phyloP scores from a whole-genome alignment of 2,329 filamentous ascomycete species.

The Alternaria tenuissima region DNA sequence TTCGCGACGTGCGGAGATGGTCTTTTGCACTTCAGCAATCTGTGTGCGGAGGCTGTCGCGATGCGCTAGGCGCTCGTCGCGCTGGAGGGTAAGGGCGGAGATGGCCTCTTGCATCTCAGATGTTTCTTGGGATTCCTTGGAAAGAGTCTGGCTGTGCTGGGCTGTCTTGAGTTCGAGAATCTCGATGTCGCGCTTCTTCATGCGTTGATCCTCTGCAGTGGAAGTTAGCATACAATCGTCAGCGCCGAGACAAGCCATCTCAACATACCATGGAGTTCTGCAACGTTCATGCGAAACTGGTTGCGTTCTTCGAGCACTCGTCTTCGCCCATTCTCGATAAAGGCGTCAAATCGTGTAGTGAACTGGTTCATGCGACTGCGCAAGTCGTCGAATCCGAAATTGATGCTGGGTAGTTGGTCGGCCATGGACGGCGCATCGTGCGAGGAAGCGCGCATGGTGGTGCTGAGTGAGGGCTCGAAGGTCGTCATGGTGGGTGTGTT shows the following conservation, averaged over 20 bases:
- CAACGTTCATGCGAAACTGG: conserved; percentile 87
- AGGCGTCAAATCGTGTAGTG: conserved; percentile 87
- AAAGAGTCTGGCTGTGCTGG: conserved; percentile 75
- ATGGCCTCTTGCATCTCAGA: conserved; percentile 69
- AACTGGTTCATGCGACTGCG: conserved; percentile 96
- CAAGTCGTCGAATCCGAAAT: conserved; percentile 95
- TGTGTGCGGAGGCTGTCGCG: conserved; percentile 65
- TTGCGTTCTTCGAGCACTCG: conserved; percentile 92
- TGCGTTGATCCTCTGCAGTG: conserved; percentile 81
- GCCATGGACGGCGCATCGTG: conserved; percentile 72
- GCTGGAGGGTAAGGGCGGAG: conserved; percentile 63
- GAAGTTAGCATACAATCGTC: conserved; percentile 11
- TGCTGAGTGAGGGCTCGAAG: conserved; percentile 75
- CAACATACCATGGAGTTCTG: conserved; percentile 82
- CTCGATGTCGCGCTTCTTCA: conserved; percentile 87
- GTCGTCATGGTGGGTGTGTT: conserved; percentile 60
- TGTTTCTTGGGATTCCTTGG: conserved; percentile 78
- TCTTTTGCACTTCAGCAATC: conserved; percentile 71
- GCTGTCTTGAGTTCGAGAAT: conserved; percentile 76
- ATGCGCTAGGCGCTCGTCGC: conserved; percentile 62
- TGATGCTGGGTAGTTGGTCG: conserved; percentile 83
- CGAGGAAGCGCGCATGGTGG: conserved; percentile 67
- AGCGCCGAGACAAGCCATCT: neutral
- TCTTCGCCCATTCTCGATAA: conserved; percentile 91
- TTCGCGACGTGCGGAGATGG: conserved; percentile 74